Evolutionary conservation across 176 grass and related monocot genomes (phyloP).

Genomic region (Hordeum vulgare): DNA sequence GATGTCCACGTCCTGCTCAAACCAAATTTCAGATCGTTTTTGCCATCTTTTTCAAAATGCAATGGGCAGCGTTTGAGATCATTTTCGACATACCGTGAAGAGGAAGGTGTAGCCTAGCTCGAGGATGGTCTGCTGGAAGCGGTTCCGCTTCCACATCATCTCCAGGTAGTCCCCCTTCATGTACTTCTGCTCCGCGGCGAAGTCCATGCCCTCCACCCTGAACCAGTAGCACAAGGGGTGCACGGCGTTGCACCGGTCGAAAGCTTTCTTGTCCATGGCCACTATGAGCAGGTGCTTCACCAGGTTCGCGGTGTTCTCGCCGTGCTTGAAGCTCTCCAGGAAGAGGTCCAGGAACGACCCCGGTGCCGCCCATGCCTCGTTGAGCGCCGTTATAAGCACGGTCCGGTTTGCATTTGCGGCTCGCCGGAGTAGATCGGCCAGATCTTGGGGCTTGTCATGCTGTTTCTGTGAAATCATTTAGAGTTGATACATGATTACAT

Average conservation of each 20-base stretch:
- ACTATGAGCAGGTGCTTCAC: constrained; percentile 58
- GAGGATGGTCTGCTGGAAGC: constrained; percentile 51
- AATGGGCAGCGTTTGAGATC: no score
- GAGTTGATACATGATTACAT: background rate
- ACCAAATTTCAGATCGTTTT: no score
- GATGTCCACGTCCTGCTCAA: constrained; percentile 70
- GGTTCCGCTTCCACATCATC: constrained; percentile 74
- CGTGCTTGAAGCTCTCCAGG: constrained; percentile 63
- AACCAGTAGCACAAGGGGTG: constrained; percentile 67
- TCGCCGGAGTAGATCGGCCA: constrained; percentile 36
- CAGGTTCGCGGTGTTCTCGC: constrained; percentile 30
- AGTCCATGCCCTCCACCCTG: constrained; percentile 38
- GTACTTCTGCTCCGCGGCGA: constrained; percentile 54
- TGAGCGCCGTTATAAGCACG: constrained; percentile 68
- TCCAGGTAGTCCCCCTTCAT: constrained; percentile 76
- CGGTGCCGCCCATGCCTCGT: constrained; percentile 60
- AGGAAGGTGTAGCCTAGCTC: constrained; percentile 78
- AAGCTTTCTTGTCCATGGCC: constrained; percentile 46
- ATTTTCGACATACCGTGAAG: constrained; percentile 38
- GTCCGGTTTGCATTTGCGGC: constrained; percentile 42
- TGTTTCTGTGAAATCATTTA: background rate
- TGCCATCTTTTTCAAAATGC: no score
- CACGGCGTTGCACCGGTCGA: constrained; percentile 36
- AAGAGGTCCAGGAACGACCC: constrained; percentile 69
- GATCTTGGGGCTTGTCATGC: constrained; percentile 12